Evolutionary conservation across 805 yeast species (phyloP).

Genomic region (Cyberlindnera nakhonratchasimensis): DNA sequence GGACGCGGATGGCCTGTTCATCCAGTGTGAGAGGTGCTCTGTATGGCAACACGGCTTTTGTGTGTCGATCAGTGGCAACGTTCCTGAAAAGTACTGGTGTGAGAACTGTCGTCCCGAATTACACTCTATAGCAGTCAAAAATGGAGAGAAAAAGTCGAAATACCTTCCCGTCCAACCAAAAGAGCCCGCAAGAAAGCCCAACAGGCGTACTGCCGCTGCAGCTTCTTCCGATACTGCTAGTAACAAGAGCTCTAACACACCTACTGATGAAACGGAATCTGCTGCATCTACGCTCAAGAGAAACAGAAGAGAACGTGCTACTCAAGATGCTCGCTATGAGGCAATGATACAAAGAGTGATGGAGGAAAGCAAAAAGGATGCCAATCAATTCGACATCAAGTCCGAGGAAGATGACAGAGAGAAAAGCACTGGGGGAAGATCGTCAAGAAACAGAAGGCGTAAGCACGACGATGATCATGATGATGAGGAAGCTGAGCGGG

Average conservation of each 20-base stretch:
- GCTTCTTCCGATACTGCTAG: slow-evolving; percentile 12
- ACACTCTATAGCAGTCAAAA: slow-evolving; percentile 53
- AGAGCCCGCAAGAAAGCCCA: slow-evolving; percentile 28
- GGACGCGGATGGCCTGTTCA: slow-evolving; percentile 58
- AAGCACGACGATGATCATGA: slow-evolving; percentile 7
- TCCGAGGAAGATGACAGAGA: slow-evolving; percentile 11
- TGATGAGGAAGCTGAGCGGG: background rate
- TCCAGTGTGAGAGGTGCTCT: slow-evolving; percentile 85
- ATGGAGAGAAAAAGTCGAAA: slow-evolving; percentile 45
- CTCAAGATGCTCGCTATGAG: slow-evolving; percentile 43
- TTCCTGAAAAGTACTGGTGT: slow-evolving; percentile 95
- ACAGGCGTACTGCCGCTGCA: slow-evolving; percentile 8
- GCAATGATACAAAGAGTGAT: slow-evolving; percentile 39
- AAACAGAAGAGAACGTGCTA: slow-evolving; percentile 35
- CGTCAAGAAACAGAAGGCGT: slow-evolving; percentile 13
- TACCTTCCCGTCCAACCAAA: slow-evolving; percentile 45
- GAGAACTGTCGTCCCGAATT: slow-evolving; percentile 85
- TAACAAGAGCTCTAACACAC: slow-evolving; percentile 2
- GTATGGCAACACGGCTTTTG: slow-evolving; percentile 99
- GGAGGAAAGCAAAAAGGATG: slow-evolving; percentile 38
- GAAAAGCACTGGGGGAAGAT: slow-evolving; percentile 8
- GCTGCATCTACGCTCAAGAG: slow-evolving; percentile 13
- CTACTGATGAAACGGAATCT: slow-evolving; percentile 12
- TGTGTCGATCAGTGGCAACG: slow-evolving; percentile 75
- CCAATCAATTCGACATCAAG: slow-evolving; percentile 19